Conservation (phyloP, 495 filamentous ascomycete species). For the Aspergillus funiculosus region DNA sequence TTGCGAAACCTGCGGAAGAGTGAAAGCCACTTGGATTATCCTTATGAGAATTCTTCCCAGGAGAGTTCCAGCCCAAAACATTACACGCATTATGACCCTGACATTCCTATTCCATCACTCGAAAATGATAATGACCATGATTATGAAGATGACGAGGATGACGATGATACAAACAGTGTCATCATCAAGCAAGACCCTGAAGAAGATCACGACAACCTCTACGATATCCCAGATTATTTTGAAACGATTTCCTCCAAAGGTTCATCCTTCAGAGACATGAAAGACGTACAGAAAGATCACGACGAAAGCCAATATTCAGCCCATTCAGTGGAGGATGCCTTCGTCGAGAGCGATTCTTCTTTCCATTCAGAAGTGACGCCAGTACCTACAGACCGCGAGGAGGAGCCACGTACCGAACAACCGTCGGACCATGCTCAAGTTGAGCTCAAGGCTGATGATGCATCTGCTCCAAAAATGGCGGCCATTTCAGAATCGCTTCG, state of each 20-base stretch:
- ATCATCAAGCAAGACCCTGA: constrained; percentile 57
- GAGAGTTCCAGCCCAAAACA: constrained; percentile 48
- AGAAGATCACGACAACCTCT: constrained; percentile 58
- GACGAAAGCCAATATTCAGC: constrained; percentile 50
- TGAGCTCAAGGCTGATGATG: constrained; percentile 18
- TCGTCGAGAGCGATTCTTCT: constrained; percentile 4
- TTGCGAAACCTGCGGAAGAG: constrained; percentile 78
- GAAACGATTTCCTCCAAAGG: constrained; percentile 45
- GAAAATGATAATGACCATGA: constrained; percentile 55
- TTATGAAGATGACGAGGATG: constrained; percentile 46
- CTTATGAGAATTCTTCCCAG: constrained; percentile 58
- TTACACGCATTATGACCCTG: constrained; percentile 64
- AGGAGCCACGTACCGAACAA: neutral
- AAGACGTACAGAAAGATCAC: constrained; percentile 34
- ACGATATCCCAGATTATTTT: constrained; percentile 57
- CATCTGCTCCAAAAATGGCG: constrained; percentile 35
- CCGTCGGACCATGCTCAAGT: neutral
- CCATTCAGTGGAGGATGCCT: constrained; percentile 29
- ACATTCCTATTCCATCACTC: constrained; percentile 74
- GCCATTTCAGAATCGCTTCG: constrained; percentile 47
- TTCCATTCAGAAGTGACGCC: constrained; percentile 14
- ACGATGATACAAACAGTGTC: constrained; percentile 56
- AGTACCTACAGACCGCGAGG: constrained; percentile 6
- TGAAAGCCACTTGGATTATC: constrained; percentile 49
- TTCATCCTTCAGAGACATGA: constrained; percentile 40